These are phyloP conservation scores for Dictyostelium capitatum DNA, from an alignment of 78 protist genomes.

Conservation along the genomic window DNA sequence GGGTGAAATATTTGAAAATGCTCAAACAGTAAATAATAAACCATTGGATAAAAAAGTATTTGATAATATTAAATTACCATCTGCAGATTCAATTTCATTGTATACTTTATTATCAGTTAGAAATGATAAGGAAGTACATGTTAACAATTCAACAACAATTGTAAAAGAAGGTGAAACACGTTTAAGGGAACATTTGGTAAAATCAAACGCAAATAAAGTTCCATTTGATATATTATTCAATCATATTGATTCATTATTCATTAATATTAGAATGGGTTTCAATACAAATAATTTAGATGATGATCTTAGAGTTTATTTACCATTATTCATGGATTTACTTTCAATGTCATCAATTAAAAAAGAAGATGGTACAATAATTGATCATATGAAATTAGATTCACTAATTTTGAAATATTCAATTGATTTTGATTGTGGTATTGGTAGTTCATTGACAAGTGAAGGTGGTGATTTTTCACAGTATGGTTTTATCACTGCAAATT, in stretches of 20 bases:
- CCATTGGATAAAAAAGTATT: conserved; percentile 7
- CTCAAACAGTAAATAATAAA: not conserved
- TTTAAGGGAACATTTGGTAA: not conserved
- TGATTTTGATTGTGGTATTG: not conserved
- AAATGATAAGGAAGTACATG: not conserved
- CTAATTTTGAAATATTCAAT: conserved; percentile 36
- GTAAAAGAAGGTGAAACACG: not conserved
- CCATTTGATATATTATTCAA: conserved; percentile 26
- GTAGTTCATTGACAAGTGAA: not conserved
- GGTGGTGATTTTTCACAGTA: conserved; percentile 1
- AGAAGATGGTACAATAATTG: not conserved
- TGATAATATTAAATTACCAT: conserved; percentile 19
- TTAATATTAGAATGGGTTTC: not conserved
- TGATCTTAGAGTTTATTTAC: conserved; percentile 33
- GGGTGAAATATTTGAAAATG: not conserved
- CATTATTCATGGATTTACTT: conserved; percentile 27
- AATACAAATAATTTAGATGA: conserved; percentile 35
- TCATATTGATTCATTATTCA: not conserved
- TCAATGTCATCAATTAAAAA: conserved; percentile 1
- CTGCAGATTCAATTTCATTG: conserved; percentile 32
- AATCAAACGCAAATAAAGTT: not conserved
- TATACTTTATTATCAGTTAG: not conserved
- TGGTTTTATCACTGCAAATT: not conserved
- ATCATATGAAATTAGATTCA: conserved; percentile 43
- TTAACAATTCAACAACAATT: not conserved